Conservation (phyloP, 257 asterid species). For the Ballota nigra region DNA sequence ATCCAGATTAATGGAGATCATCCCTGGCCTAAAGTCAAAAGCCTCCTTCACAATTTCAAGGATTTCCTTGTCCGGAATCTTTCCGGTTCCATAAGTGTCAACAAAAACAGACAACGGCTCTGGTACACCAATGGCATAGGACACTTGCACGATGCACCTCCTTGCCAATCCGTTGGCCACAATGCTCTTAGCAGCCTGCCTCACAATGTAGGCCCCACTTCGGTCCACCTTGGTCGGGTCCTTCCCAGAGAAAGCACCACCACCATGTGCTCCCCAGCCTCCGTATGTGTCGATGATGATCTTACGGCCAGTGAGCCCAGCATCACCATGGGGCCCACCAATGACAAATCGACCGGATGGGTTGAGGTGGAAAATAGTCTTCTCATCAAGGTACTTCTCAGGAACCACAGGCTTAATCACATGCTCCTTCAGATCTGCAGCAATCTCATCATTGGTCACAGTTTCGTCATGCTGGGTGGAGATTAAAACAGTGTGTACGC, state of each 20-base stretch:
- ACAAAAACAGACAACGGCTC: slow-evolving; percentile 41
- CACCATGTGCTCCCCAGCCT: slow-evolving; percentile 41
- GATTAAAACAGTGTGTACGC: slow-evolving; percentile 41
- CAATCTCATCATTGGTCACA: slow-evolving; percentile 41
- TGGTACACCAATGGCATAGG: slow-evolving; percentile 40
- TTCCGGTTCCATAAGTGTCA: slow-evolving; percentile 38
- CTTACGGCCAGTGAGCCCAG: slow-evolving; percentile 47
- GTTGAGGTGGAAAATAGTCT: slow-evolving; percentile 40
- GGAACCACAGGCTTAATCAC: slow-evolving; percentile 41
- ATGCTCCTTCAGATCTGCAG: slow-evolving; percentile 39
- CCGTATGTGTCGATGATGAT: slow-evolving; percentile 38
- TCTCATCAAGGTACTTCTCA: slow-evolving; percentile 35
- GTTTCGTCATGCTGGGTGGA: slow-evolving; percentile 45
- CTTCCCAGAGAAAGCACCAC: slow-evolving; percentile 42
- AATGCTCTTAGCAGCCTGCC: slow-evolving; percentile 43
- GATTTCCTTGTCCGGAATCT: slow-evolving; percentile 39
- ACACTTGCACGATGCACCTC: slow-evolving; percentile 45
- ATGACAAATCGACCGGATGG: slow-evolving; percentile 39
- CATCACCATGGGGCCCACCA: slow-evolving; percentile 44
- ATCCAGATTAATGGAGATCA: slow-evolving; percentile 37
- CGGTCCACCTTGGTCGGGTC: slow-evolving; percentile 44
- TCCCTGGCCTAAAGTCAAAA: slow-evolving; percentile 41
- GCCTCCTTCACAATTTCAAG: slow-evolving; percentile 37
- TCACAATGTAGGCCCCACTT: slow-evolving; percentile 34
- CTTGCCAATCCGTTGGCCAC: slow-evolving; percentile 35